These are phyloP conservation scores for Platanus orientalis DNA, from an alignment of 164 flowering plant genomes.

Conservation along the genomic window DNA sequence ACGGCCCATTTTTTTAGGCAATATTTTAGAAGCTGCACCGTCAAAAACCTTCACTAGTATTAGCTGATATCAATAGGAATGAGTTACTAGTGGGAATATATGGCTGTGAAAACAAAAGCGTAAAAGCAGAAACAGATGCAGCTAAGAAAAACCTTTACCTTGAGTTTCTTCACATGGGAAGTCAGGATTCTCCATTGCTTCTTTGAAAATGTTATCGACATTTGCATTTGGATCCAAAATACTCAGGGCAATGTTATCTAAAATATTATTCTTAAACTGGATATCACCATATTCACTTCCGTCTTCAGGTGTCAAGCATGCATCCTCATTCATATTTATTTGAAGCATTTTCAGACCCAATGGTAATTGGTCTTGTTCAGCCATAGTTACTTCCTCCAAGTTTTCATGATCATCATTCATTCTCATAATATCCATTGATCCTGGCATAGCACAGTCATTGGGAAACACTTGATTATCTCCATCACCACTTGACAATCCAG, in stretches of 20 bases:
- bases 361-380: slow-evolving; percentile 21
- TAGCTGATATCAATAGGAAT: background rate
- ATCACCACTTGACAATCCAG: slow-evolving; percentile 28
- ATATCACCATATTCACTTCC: slow-evolving; percentile 20
- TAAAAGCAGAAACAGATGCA: too few relatives aligned
- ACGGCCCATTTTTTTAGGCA: slow-evolving; percentile 14
- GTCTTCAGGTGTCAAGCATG: slow-evolving; percentile 24
- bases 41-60: slow-evolving; percentile 3
- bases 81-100: background rate
- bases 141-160: slow-evolving; percentile 9
- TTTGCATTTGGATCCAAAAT: slow-evolving; percentile 23
- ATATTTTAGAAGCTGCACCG: slow-evolving; percentile 17
- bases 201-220: slow-evolving; percentile 29
- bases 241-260: slow-evolving; percentile 26
- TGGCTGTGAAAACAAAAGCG: background rate
- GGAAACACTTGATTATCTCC: slow-evolving; percentile 22
- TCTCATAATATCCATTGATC: slow-evolving; percentile 21
- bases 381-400: slow-evolving; percentile 24
- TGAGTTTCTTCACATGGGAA: slow-evolving; percentile 13
- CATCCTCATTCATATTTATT: slow-evolving; percentile 29
- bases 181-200: slow-evolving; percentile 26
- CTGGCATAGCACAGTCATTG: slow-evolving; percentile 16
- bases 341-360: slow-evolving; percentile 23
- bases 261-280: slow-evolving; percentile 21
- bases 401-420: slow-evolving; percentile 20